Percentiles rank a stretch among this genome's conserved stretches.
These are phyloP conservation scores for Colletotrichum sp. DNA, from an alignment of 2,329 filamentous ascomycete species.

Conservation along the genomic window DNA sequence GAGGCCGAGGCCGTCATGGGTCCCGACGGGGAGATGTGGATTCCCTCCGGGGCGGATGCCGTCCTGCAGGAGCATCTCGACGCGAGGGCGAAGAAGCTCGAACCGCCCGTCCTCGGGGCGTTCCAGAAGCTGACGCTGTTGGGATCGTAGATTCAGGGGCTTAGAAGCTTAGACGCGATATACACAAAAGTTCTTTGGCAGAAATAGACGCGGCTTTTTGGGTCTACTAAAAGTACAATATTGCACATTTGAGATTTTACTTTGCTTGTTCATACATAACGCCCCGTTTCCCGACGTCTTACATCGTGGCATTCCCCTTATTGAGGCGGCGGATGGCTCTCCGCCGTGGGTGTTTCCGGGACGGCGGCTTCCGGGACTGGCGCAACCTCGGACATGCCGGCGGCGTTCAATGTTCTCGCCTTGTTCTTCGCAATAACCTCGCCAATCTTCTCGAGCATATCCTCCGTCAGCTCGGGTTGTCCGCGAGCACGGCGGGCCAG, in stretches of 20 bases:
- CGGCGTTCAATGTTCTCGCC: slow-evolving; percentile 41
- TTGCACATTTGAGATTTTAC: slow-evolving; percentile 23
- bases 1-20: slow-evolving; percentile 24
- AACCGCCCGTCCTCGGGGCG: slow-evolving; percentile 52
- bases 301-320: neutral
- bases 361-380: neutral
- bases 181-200: neutral
- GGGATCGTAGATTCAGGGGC: slow-evolving; percentile 37
- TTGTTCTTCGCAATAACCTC: slow-evolving; percentile 64
- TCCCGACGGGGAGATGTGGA: slow-evolving; percentile 29
- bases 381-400: slow-evolving; percentile 37
- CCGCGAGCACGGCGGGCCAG: slow-evolving; percentile 56
- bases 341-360: neutral
- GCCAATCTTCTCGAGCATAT: slow-evolving; percentile 68
- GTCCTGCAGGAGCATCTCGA: slow-evolving; percentile 57
- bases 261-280: slow-evolving; percentile 14
- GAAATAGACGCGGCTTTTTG: neutral
- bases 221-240: slow-evolving; percentile 23
- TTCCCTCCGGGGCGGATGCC: slow-evolving; percentile 53
- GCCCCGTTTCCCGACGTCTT: neutral
- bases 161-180: neutral
- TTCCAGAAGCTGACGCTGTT: slow-evolving; percentile 57
- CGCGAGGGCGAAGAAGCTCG: slow-evolving; percentile 48
- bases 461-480: slow-evolving; percentile 60
- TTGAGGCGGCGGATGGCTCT: slow-evolving; percentile 5